Percentiles rank a stretch among this genome's conserved stretches.
Evolutionary conservation across 306 rosid species (phyloP).

Genomic region (Mimosa bimucronata): DNA sequence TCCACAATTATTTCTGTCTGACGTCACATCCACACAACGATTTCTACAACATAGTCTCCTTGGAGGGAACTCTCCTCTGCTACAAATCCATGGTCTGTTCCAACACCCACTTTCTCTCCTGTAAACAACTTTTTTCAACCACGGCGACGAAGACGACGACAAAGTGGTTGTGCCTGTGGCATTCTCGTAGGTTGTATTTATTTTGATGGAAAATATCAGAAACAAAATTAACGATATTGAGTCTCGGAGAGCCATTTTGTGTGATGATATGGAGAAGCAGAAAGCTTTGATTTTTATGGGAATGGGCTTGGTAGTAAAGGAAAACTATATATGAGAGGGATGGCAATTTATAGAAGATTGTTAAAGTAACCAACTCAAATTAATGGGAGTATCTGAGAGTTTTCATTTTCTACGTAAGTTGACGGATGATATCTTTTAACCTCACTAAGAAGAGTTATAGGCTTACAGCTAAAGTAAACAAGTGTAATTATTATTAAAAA

Average conservation of each 20-base stretch:
- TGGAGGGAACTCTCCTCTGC: conserved; percentile 29
- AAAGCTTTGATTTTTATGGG: background rate
- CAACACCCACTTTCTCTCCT: conserved; percentile 48
- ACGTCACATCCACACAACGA: conserved; percentile 56
- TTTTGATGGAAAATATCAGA: conserved; percentile 22
- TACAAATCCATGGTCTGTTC: conserved; percentile 46
- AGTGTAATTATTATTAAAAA: no score
- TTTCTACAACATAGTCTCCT: conserved; percentile 53
- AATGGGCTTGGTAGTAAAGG: background rate
- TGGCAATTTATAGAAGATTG: no score
- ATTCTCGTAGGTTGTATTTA: conserved; percentile 26
- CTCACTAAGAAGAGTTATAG: no score
- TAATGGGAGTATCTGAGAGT: no score
- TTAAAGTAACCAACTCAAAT: no score
- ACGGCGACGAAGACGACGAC: conserved; percentile 35
- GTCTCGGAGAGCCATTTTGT: conserved; percentile 12
- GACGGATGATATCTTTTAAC: no score
- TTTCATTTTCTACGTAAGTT: no score
- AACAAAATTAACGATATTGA: conserved; percentile 21
- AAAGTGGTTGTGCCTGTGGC: background rate
- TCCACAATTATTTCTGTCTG: conserved; percentile 62
- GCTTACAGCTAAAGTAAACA: no score
- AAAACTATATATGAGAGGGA: background rate
- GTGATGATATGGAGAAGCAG: background rate
- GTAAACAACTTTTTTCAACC: conserved; percentile 39